phyloP scores from a whole-genome alignment of 2,329 filamentous ascomycete species.

The Aspergillus sp. region DNA sequence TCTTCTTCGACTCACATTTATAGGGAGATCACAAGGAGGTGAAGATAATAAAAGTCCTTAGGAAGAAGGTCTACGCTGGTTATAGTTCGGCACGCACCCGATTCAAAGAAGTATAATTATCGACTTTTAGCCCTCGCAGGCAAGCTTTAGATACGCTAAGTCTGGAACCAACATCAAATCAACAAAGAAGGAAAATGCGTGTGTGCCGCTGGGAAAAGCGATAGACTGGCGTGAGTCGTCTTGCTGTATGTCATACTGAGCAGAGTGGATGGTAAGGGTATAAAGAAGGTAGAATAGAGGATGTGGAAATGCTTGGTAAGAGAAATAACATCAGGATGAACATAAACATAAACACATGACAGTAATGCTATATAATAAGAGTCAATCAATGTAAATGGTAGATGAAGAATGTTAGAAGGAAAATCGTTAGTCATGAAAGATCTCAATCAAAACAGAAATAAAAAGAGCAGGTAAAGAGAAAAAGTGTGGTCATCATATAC shows the following conservation, averaged over 20 bases:
- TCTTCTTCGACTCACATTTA: too few species aligned
- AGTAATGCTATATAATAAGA: background rate
- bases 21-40: too few species aligned
- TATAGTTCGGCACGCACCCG: too few species aligned
- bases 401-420: background rate
- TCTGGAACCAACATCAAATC: background rate
- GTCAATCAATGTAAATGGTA: background rate
- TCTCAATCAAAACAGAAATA: background rate
- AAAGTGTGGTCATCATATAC: conserved; percentile 17
- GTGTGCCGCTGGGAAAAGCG: background rate
- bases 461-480: background rate
- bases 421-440: conserved; percentile 6
- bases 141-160: conserved; percentile 20
- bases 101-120: background rate
- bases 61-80: background rate
- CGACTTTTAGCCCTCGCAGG: conserved; percentile 23
- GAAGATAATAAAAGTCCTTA: background rate
- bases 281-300: background rate
- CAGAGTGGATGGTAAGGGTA: background rate
- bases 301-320: background rate
- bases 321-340: conserved; percentile 1
- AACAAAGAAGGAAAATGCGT: background rate
- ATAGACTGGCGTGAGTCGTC: background rate
- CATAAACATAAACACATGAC: background rate
- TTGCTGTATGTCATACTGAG: background rate